phyloP scores from a whole-genome alignment of 805 yeast species.

The Grigorovia jiainica region DNA sequence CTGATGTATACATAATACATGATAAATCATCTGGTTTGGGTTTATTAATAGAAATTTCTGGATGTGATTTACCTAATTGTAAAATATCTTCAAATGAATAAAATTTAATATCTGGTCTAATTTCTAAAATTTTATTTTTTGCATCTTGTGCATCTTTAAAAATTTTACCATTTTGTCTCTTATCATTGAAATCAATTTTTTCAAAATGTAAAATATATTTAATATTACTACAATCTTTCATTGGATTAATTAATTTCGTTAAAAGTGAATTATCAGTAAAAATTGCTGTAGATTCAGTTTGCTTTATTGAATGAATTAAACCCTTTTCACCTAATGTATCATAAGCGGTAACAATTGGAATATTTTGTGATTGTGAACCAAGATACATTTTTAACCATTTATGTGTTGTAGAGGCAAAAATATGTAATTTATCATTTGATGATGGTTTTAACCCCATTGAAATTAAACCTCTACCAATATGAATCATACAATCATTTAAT shows the following conservation, averaged over 20 bases:
- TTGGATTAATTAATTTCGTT: constrained; percentile 57
- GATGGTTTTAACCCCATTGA: constrained; percentile 61
- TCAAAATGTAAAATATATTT: constrained; percentile 67
- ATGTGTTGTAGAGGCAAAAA: constrained; percentile 80
- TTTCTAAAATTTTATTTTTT: constrained; percentile 45
- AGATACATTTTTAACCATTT: constrained; percentile 85
- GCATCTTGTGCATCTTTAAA: constrained; percentile 52
- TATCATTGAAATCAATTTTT: constrained; percentile 49
- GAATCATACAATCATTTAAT: constrained; percentile 39
- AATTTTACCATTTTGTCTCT: constrained; percentile 50
- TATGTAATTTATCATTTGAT: constrained; percentile 56
- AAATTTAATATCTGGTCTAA: constrained; percentile 71
- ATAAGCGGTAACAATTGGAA: constrained; percentile 91
- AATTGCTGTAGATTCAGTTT: constrained; percentile 70
- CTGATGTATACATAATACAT: constrained; percentile 65
- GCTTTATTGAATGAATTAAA: constrained; percentile 71
- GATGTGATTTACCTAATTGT: constrained; percentile 49
- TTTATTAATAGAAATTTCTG: constrained; percentile 29
- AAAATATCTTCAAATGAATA: constrained; percentile 56
- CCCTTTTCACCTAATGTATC: constrained; percentile 90
- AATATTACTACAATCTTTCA: constrained; percentile 51
- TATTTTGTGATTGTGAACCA: constrained; percentile 67
- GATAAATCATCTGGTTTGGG: constrained; percentile 44
- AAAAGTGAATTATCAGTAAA: constrained; percentile 78
- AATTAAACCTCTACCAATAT: constrained; percentile 66